Conservation (phyloP, 163 green algal species). For the Volvox carteri region DNA sequence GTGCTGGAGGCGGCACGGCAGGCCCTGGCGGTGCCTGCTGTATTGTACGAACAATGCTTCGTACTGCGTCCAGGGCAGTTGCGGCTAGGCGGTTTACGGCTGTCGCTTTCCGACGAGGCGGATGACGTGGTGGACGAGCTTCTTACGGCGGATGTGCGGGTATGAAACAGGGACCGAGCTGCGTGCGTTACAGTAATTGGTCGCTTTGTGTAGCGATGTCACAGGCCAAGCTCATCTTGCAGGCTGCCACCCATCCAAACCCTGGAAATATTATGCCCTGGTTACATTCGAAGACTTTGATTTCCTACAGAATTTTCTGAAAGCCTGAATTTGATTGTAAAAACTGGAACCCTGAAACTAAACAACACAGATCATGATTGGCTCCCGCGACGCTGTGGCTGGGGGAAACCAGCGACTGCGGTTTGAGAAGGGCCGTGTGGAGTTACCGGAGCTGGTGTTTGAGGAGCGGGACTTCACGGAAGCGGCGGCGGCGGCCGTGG, state of each 20-base stretch:
- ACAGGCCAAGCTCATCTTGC: too few relatives aligned
- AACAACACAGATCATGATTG: conserved; percentile 46
- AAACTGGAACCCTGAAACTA: too few relatives aligned
- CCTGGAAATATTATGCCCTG: too few relatives aligned
- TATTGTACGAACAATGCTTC: conserved; percentile 50
- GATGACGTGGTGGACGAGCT: conserved; percentile 29
- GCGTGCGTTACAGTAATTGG: too few relatives aligned
- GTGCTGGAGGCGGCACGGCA: neutral
- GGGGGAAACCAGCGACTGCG: too few relatives aligned
- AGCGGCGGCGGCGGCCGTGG: neutral
- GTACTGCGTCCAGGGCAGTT: neutral
- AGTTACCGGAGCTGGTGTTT: conserved; percentile 12
- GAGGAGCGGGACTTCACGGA: neutral
- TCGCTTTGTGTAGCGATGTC: too few relatives aligned
- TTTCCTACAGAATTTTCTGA: too few relatives aligned
- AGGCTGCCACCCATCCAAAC: too few relatives aligned
- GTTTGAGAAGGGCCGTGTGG: neutral
- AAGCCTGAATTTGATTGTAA: too few relatives aligned
- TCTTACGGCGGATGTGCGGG: neutral
- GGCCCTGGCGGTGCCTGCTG: neutral
- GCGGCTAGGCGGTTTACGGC: conserved; percentile 7
- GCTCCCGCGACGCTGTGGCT: neutral
- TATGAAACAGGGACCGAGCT: too few relatives aligned
- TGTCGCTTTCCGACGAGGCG: conserved; percentile 39
- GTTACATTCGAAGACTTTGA: too few relatives aligned